Evolutionary conservation across 208 protist species (phyloP).

Genomic region (Crithidia expoeki): DNA sequence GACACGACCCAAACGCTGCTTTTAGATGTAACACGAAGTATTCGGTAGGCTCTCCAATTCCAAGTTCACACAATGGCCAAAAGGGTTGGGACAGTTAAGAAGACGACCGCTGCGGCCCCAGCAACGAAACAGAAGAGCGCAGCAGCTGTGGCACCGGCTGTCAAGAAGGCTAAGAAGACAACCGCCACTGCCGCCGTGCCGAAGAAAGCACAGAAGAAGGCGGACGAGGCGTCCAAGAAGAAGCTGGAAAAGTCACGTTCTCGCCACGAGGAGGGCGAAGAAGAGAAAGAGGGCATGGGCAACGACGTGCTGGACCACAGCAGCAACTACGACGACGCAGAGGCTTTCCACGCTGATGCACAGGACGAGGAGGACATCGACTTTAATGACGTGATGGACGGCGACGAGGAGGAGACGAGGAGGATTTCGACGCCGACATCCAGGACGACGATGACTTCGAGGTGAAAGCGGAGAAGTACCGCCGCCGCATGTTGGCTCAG

Average conservation of each 20-base stretch:
- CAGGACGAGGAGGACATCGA: conserved; percentile 48
- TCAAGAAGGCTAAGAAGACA: conserved; percentile 13
- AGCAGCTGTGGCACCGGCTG: background rate
- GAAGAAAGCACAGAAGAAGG: too few species aligned
- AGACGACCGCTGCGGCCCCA: too few species aligned
- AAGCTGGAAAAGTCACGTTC: too few species aligned
- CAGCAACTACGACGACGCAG: conserved; percentile 1
- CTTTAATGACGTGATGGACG: conserved; percentile 56
- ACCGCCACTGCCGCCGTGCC: background rate
- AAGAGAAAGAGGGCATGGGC: conserved; percentile 14
- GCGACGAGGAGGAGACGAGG: conserved; percentile 47
- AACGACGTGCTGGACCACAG: too few species aligned
- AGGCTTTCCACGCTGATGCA: too few species aligned
- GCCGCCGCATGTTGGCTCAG: conserved; percentile 64
- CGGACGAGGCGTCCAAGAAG: too few species aligned
- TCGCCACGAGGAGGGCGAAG: conserved; percentile 1
- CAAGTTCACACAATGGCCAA: background rate
- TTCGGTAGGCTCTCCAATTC: too few species aligned
- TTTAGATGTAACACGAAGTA: too few species aligned
- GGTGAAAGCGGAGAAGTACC: conserved; percentile 79
- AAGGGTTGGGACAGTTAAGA: conserved; percentile 14
- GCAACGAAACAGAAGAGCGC: conserved; percentile 4
- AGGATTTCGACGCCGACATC: conserved; percentile 53
- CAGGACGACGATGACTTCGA: conserved; percentile 85
- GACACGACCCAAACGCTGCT: too few species aligned